Conservation (phyloP, 139 green algal genomes). For the Chlorella vulgaris region DNA sequence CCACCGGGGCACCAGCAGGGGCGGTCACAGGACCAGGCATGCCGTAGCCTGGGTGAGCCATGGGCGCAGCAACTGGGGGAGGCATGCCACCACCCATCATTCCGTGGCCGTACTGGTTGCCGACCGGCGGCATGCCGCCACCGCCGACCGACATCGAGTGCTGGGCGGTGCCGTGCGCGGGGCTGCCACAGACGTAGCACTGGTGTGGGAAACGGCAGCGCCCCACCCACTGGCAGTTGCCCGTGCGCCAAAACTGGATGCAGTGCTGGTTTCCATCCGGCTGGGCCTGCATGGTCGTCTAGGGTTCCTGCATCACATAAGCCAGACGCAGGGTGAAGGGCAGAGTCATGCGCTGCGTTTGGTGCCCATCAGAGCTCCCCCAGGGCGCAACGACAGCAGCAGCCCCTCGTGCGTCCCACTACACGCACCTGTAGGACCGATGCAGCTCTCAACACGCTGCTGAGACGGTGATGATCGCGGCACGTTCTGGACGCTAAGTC, state of each 20-base stretch:
- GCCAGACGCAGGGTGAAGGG: background rate
- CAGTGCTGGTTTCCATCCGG: conserved; percentile 30
- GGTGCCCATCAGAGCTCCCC: no score
- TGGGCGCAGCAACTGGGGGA: background rate
- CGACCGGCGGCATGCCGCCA: background rate
- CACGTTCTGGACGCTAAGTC: no score
- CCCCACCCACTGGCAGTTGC: conserved; percentile 21
- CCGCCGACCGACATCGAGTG: conserved; percentile 6
- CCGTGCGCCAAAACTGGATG: conserved; percentile 32
- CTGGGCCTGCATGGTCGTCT: background rate
- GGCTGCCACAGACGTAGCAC: conserved; percentile 30
- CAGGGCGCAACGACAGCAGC: no score
- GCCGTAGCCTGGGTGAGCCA: background rate
- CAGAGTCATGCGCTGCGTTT: no score
- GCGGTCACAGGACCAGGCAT: background rate
- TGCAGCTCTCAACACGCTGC: no score
- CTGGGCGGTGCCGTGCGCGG: conserved; percentile 21
- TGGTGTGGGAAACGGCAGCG: conserved; percentile 35
- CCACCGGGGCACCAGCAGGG: background rate
- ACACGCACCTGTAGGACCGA: no score
- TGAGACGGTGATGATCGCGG: no score
- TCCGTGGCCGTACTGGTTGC: background rate
- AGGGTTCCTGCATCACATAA: background rate
- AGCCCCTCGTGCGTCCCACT: no score
- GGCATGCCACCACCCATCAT: no score